Conservation (phyloP, 106 monocot species). For the Dendrobium officinale region DNA sequence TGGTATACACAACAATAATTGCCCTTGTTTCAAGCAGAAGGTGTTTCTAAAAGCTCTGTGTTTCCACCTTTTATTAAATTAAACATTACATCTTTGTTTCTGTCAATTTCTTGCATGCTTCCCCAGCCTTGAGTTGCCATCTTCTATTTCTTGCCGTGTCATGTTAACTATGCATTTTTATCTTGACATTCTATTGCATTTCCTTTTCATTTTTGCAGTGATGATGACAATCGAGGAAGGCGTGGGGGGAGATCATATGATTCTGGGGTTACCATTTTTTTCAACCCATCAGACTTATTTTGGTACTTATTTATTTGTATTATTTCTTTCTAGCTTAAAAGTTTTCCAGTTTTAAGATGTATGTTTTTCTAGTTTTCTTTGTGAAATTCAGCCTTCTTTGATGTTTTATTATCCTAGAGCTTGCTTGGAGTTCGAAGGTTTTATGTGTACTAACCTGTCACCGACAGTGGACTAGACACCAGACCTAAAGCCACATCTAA, state of each 20-base stretch:
- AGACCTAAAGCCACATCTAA: not conserved
- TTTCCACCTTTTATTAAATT: not conserved
- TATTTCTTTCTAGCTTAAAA: not conserved
- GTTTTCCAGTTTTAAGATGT: not conserved
- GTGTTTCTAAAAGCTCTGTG: slow-evolving; percentile 22
- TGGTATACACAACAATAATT: slow-evolving; percentile 96
- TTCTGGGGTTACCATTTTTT: slow-evolving; percentile 52
- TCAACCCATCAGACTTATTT: slow-evolving; percentile 82
- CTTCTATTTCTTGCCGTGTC: not conserved
- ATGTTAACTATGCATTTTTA: not conserved
- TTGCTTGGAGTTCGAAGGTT: not conserved
- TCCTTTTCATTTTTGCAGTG: slow-evolving; percentile 33
- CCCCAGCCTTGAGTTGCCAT: not conserved
- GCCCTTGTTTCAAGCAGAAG: slow-evolving; percentile 83
- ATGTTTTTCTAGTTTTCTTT: not conserved
- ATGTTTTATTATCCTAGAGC: not conserved
- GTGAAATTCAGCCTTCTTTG: not conserved
- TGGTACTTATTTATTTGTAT: slow-evolving; percentile 39
- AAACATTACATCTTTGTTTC: not conserved
- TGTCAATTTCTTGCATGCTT: not conserved
- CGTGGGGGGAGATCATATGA: slow-evolving; percentile 79
- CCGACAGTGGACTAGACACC: not conserved
- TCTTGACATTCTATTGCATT: not conserved
- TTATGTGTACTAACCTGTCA: not conserved
- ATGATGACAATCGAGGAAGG: slow-evolving; percentile 88